Evolutionary conservation across 1,284 basidiomycete species (phyloP), one percentile per base, ranked within the genome.

Genomic region (Wallemia ichthyophaga): DNA sequence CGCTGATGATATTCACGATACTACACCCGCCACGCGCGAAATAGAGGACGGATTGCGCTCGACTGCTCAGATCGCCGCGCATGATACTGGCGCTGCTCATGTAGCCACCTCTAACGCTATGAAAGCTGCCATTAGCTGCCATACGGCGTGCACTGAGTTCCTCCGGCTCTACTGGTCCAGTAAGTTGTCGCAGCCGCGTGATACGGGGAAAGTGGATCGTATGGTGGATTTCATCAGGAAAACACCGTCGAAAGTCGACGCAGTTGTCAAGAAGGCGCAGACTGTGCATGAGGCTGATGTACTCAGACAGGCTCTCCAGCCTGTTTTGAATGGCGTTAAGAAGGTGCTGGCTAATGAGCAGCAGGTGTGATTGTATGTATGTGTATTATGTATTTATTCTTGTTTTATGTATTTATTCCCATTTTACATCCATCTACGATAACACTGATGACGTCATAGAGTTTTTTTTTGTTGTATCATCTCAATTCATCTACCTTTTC

Each of bases 141-240:
- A 95, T 66, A 88, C 86, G 0, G 82, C 89, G 1, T 83, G 89
- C 1, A 89, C 86, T 64, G 92, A 99, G 69, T 95, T 96, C 68
- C 74, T 99, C 11, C 79, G 92, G 11, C 92, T 96, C 67, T 96
- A 89, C 67, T 98, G 91, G 89, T 76, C 82, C 11, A 78, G 87
- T 0, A 77, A 86, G 58, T 82, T 91, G 60, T 91, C 91, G 1
- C 77, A 83, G 1, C 66, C 66, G 2, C 67, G 85, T 67, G 80
- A 81, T 64, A 75, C 77, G 0, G 74, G 76, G 1, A 86, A 86
- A 66, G 82, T 81, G 0, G 76, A 77, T 5, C 88, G 85, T 70
- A 92, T 94, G 88, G 77, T 78, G 7, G 76, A 74, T 1, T 91
- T 86, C 66, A 73, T 94, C 27, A 70, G 73, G 31, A 82, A 78